These are phyloP conservation scores for Dioscorea zingiberensis DNA, from an alignment of 106 monocot genomes.

Conservation along the genomic window DNA sequence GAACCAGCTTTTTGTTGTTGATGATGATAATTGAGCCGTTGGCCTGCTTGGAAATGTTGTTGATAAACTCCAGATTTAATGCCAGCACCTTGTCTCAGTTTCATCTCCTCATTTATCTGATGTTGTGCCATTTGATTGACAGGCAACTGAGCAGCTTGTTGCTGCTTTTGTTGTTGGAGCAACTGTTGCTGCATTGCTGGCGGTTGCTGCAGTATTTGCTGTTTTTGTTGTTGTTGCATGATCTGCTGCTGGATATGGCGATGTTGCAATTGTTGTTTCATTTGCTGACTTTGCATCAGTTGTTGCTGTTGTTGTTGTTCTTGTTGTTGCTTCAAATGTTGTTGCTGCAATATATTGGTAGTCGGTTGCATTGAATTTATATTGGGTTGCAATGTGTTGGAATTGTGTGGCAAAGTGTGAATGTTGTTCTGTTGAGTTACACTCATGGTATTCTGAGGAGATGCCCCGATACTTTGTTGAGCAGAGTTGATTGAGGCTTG, in stretches of 20 bases:
- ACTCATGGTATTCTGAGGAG: slow-evolving; percentile 44
- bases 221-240: slow-evolving; percentile 15
- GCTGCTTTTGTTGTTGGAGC: slow-evolving; percentile 28
- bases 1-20: slow-evolving; percentile 50
- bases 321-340: slow-evolving; percentile 28
- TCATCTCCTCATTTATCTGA: slow-evolving; percentile 75
- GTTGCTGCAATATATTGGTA: slow-evolving; percentile 38
- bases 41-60: slow-evolving; percentile 37
- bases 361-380: slow-evolving; percentile 20
- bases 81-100: slow-evolving; percentile 42
- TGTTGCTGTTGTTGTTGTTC: slow-evolving; percentile 1
- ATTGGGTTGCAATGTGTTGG: slow-evolving; percentile 37
- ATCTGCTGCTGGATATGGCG: slow-evolving; percentile 21
- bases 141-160: slow-evolving; percentile 35
- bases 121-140: slow-evolving; percentile 54
- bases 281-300: background rate
- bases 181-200: slow-evolving; percentile 30
- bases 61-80: slow-evolving; percentile 66
- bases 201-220: slow-evolving; percentile 12
- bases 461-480: slow-evolving; percentile 37
- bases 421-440: slow-evolving; percentile 36
- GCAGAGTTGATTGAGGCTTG: slow-evolving; percentile 37
- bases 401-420: slow-evolving; percentile 36
- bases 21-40: slow-evolving; percentile 46
- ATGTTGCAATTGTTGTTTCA: slow-evolving; percentile 8